Percentiles rank a stretch among this genome's conserved stretches.
Evolutionary conservation across 2,329 filamentous ascomycete species (phyloP).

Genomic region (Aspergillus pseudoterreus): DNA sequence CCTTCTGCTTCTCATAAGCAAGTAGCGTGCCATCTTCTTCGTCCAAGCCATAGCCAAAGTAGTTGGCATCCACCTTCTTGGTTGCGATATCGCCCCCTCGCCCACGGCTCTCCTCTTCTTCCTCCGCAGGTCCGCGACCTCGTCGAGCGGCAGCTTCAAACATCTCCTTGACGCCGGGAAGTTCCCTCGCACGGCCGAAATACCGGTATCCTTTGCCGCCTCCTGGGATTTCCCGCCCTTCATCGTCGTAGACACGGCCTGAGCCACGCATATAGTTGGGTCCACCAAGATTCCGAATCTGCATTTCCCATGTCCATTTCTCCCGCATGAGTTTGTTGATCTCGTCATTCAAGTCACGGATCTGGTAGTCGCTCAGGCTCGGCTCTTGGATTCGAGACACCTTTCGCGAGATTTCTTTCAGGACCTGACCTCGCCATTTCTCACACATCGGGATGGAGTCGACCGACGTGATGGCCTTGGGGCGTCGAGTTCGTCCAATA

Average conservation of each 20-base stretch:
- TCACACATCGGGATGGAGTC: constrained; percentile 82
- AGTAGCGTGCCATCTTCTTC: constrained; percentile 83
- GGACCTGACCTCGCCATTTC: constrained; percentile 96
- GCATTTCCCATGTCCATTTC: constrained; percentile 98
- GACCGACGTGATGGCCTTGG: constrained; percentile 85
- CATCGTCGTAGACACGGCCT: constrained; percentile 68
- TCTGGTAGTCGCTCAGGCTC: constrained; percentile 90
- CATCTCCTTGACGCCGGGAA: constrained; percentile 94
- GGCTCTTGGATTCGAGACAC: constrained; percentile 92
- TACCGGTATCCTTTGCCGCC: constrained; percentile 91
- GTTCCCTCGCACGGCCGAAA: constrained; percentile 82
- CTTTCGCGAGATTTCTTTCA: constrained; percentile 96
- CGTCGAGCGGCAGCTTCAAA: constrained; percentile 72
- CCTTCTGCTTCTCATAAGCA: constrained; percentile 76
- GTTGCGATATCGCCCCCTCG: constrained; percentile 42
- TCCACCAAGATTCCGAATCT: constrained; percentile 91
- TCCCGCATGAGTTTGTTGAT: constrained; percentile 99
- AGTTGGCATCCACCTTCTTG: constrained; percentile 82
- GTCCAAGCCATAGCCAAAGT: constrained; percentile 91
- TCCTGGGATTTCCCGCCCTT: constrained; percentile 63
- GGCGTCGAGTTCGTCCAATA: constrained; percentile 80
- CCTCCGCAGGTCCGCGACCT: constrained; percentile 62
- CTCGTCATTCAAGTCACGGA: constrained; percentile 96
- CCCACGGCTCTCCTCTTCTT: constrained; percentile 60
- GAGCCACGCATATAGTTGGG: constrained; percentile 89